Evolutionary conservation across 495 filamentous ascomycete genomes (phyloP), one percentile per base, ranked within the genome.

Genomic region (Ascobolus immersus): DNA sequence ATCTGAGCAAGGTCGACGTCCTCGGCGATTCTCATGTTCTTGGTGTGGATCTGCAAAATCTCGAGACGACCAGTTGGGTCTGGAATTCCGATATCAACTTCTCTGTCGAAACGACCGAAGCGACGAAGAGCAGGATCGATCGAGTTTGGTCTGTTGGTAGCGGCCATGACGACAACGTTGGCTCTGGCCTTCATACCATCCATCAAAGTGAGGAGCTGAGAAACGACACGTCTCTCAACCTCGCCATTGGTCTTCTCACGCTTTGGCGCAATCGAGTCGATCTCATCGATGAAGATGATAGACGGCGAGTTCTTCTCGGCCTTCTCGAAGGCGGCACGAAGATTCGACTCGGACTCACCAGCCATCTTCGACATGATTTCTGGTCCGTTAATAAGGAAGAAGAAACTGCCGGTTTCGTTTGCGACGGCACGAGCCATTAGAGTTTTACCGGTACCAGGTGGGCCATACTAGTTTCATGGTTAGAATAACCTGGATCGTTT

Each of bases 301-400:
- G 84, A 82, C 5, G 84, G 84, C 1, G 84, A 91, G 59, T 96
- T 93, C 72, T 96, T 96, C 63, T 96, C 84, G 21, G 84, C 84
- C 61, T 96, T 86, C 52, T 96, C 84, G 45, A 96, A 96, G 9
- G 84, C 84, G 59, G 93, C 93, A 43, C 84, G 71, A 29, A 96
- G 57, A 55, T 96, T 96, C 27, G 82, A 92, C 54, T 94, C 84
- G 32, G 84, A 94, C 53, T 94, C 84, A 64, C 84, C 84, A 21
- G 84, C 84, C 84, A 94, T 94, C 67, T 94, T 94, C 28, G 82
- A 92, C 84, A 94, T 94, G 60, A 94, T 92, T 55, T 94, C 84
- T 20, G 84, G 84, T 12, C 45, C 84, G 59, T 94, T 94, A 67
- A 94, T 94, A 21, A 96, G 58, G 69, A 96, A 96, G 64, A 96